These are phyloP conservation scores for Porodaedalea pini DNA, from an alignment of 1,284 basidiomycete species.

Conservation along the genomic window DNA sequence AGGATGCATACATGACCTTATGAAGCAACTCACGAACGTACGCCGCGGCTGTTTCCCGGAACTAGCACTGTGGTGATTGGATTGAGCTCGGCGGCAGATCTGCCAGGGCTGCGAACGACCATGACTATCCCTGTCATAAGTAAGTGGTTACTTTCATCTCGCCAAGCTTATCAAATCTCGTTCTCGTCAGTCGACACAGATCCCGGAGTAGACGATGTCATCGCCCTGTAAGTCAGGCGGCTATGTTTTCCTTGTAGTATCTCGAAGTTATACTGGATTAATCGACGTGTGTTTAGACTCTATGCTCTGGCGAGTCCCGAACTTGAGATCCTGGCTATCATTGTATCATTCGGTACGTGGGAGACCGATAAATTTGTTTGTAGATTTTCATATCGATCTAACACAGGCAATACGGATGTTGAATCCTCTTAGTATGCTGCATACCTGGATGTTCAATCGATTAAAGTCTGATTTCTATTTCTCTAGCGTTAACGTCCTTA, in stretches of 20 bases:
- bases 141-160: not conserved
- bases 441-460: not conserved
- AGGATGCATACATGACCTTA: no score
- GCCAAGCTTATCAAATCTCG: not conserved
- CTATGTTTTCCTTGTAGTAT: conserved; percentile 16
- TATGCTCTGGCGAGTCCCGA: conserved; percentile 73
- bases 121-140: conserved; percentile 22
- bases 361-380: no score
- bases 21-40: no score
- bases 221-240: conserved; percentile 53
- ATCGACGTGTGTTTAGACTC: conserved; percentile 38
- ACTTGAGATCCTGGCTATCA: conserved; percentile 73
- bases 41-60: no score
- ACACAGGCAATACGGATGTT: conserved; percentile 67
- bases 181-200: conserved; percentile 68
- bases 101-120: not conserved
- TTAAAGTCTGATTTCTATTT: not conserved
- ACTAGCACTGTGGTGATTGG: not conserved
- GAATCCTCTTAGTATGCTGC: conserved; percentile 52
- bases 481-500: conserved; percentile 69
- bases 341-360: conserved; percentile 72
- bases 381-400: not conserved
- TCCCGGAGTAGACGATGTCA: conserved; percentile 89
- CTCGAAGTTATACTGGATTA: conserved; percentile 30
- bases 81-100: not conserved